Evolutionary conservation across 176 grass and related monocot genomes (phyloP).

Genomic region (Pontederia paniculata): DNA sequence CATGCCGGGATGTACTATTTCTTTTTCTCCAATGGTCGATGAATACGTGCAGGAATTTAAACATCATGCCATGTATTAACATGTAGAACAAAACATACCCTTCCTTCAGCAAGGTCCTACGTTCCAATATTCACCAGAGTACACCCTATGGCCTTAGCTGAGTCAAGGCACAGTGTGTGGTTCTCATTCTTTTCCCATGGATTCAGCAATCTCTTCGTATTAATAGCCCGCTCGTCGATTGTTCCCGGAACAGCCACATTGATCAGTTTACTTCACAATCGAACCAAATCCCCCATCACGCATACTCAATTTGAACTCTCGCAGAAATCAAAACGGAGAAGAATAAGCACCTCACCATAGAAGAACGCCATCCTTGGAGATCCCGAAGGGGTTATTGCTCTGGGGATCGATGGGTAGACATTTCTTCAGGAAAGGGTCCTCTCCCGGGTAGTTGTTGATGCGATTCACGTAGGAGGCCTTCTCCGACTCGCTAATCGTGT

Average conservation of each 20-base stretch:
- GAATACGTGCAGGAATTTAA: too few species aligned
- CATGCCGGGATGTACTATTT: too few species aligned
- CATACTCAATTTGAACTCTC: neutral
- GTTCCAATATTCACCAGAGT: conserved; percentile 95
- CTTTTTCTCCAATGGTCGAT: too few species aligned
- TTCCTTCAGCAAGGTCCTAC: conserved; percentile 83
- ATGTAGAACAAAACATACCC: conserved; percentile 33
- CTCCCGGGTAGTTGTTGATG: conserved; percentile 73
- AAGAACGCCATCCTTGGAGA: conserved; percentile 85
- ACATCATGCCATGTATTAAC: neutral
- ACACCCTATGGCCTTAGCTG: conserved; percentile 89
- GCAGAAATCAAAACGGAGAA: conserved; percentile 5
- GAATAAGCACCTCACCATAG: conserved; percentile 40
- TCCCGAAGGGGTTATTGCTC: conserved; percentile 70
- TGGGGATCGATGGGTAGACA: conserved; percentile 63
- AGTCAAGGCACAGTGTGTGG: conserved; percentile 90
- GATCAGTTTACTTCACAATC: conserved; percentile 67
- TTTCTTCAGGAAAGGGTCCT: conserved; percentile 56
- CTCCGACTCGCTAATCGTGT: conserved; percentile 93
- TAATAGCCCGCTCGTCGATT: conserved; percentile 85
- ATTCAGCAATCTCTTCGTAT: conserved; percentile 77
- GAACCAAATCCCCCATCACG: neutral
- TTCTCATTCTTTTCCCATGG: conserved; percentile 99
- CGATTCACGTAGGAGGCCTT: conserved; percentile 85
- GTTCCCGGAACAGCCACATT: conserved; percentile 90